Evolutionary conservation across 176 grass and related monocot species (phyloP).

Genomic region (Zoysia japonica): DNA sequence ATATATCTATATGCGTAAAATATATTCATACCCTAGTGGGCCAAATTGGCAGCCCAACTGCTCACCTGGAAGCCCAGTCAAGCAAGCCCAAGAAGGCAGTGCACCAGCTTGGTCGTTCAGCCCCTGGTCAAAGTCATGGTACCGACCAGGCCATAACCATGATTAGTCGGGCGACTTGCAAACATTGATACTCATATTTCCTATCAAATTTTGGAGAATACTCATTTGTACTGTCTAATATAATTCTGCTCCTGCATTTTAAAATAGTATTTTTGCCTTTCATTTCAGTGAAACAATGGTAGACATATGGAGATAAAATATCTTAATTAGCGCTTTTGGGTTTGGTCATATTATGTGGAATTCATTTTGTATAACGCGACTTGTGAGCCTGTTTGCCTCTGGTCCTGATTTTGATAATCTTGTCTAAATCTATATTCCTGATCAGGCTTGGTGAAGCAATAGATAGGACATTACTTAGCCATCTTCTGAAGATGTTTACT

Average conservation of each 20-base stretch:
- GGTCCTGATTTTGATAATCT: conserved; percentile 1
- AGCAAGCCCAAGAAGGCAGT: too few relatives aligned
- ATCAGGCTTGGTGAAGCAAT: conserved; percentile 92
- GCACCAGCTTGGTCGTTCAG: too few relatives aligned
- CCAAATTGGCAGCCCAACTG: too few relatives aligned
- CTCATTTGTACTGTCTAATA: neutral
- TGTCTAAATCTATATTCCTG: conserved; percentile 22
- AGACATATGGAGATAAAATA: neutral
- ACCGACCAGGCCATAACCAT: too few relatives aligned
- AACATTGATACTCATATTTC: neutral
- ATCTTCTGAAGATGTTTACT: conserved; percentile 98
- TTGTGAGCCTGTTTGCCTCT: conserved; percentile 11
- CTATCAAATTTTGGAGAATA: neutral
- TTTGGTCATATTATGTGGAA: neutral
- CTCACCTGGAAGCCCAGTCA: too few relatives aligned
- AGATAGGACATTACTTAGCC: conserved; percentile 90
- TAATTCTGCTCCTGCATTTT: neutral
- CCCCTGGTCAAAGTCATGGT: too few relatives aligned
- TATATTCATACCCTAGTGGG: too few relatives aligned
- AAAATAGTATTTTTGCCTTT: neutral
- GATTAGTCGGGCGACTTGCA: too few relatives aligned
- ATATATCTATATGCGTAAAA: too few relatives aligned
- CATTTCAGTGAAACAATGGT: neutral
- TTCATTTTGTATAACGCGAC: conserved; percentile 18
- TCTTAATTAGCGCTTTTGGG: neutral